phyloP scores from a whole-genome alignment of 192 early-diverging fungal genomes.

The Coemansia sp. region DNA sequence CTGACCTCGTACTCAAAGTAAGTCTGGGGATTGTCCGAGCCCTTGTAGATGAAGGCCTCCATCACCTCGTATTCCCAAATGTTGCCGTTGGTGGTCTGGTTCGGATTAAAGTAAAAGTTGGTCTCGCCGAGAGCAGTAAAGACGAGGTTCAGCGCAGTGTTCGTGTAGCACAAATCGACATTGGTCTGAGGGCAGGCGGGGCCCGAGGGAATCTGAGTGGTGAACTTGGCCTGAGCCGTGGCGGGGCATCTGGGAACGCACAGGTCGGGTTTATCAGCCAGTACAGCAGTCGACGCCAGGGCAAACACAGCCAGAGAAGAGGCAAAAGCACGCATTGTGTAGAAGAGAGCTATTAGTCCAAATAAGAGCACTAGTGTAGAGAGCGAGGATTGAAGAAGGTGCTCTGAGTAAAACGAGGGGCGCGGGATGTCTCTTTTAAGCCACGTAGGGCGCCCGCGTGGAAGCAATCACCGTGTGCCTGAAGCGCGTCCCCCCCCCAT shows the following conservation, averaged over 20 bases:
- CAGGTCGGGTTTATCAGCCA: constrained; percentile 8
- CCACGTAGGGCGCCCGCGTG: neutral
- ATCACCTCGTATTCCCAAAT: constrained; percentile 57
- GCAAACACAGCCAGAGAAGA: constrained; percentile 3
- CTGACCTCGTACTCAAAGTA: constrained; percentile 56
- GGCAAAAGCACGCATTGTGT: neutral
- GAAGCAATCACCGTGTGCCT: neutral
- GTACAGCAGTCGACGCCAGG: neutral
- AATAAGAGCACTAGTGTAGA: neutral
- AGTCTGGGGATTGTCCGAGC: constrained; percentile 42
- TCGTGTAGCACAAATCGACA: constrained; percentile 53
- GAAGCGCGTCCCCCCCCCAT: too few relatives aligned
- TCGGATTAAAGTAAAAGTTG: constrained; percentile 42
- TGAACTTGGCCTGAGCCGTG: constrained; percentile 27
- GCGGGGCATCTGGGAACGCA: constrained; percentile 43
- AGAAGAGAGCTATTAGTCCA: neutral
- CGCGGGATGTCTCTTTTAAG: neutral
- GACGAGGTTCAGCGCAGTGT: constrained; percentile 30
- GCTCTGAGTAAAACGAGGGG: neutral
- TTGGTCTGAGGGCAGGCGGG: constrained; percentile 33
- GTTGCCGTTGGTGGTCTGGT: constrained; percentile 50
- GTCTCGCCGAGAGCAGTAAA: constrained; percentile 46
- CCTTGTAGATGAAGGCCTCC: constrained; percentile 55
- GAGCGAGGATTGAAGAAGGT: neutral
- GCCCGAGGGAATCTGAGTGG: constrained; percentile 27